Percentiles rank a stretch among this genome's conserved stretches.
phyloP scores from a whole-genome alignment of 2,329 filamentous ascomycete genomes.

The Calonectria pteridis region DNA sequence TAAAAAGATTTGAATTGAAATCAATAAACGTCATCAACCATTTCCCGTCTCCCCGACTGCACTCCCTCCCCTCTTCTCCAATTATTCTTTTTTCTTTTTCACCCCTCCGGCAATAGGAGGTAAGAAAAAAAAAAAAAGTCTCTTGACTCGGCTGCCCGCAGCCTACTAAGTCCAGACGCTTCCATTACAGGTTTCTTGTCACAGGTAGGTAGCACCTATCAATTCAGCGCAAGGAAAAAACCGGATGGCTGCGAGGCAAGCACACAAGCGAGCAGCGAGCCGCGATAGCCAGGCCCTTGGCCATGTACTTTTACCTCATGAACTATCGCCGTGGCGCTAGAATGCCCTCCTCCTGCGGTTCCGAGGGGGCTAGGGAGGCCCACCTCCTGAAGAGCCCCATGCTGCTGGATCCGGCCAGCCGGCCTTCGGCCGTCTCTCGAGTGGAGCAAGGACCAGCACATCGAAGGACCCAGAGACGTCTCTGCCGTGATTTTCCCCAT shows the following conservation, averaged over 20 bases:
- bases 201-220: constrained; percentile 14
- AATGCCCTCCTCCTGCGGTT: constrained; percentile 30
- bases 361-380: constrained; percentile 35
- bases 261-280: constrained; percentile 42
- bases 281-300: constrained; percentile 42
- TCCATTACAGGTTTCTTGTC: constrained; percentile 11
- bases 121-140: constrained; percentile 19
- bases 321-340: constrained; percentile 40
- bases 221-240: constrained; percentile 27
- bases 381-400: constrained; percentile 41
- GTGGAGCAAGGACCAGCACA: constrained; percentile 26
- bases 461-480: constrained; percentile 18
- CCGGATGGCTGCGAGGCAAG: constrained; percentile 36
- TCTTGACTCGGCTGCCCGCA: constrained; percentile 36
- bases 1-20: constrained; percentile 22
- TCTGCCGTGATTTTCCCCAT: constrained; percentile 31
- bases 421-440: constrained; percentile 23
- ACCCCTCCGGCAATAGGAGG: constrained; percentile 5
- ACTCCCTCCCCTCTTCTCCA: constrained; percentile 18
- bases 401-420: constrained; percentile 37
- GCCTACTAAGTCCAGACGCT: constrained; percentile 20
- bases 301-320: constrained; percentile 32
- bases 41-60: constrained; percentile 33
- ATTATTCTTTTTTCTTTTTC: constrained; percentile 15
- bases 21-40: constrained; percentile 37